Base-by-base conservation (phyloP, 257 asterid genomes). In the Mentha longifolia region DNA sequence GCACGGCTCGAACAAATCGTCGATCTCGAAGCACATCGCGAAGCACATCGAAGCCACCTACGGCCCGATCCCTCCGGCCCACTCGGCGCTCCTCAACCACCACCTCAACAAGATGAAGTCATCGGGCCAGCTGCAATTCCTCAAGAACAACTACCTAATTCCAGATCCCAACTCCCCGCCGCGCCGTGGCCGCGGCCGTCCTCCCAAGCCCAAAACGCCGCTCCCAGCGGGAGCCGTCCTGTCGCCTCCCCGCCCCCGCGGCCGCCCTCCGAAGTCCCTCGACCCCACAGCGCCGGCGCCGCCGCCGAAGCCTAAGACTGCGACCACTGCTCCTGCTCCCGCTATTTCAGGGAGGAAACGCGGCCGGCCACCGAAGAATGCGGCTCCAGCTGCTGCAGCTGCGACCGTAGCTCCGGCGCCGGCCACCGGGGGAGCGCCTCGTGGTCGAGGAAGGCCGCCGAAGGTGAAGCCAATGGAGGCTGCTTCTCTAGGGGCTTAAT, bases 101-200 rank as follows among this genome's bases (percentile, higher is more conserved):
- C 89, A 90, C 58, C 89, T 90, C 50, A 81, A 84, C 84, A 79
- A 79, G 74, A 89, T 93, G 96, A 90, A 81, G 58, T 68, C 85
- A 16, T 46, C 78, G 0, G 97, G 98, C 15, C 95, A 88, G 71
- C 86, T 93, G 16, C 30, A 59, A 0, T 63, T 93, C 72, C 5
- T 70, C 54, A 93, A 90, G 73, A 91, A 88, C 78, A 90, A 87
- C 58, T 89, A 93, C 89, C 75, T 78, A 49, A 83, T 71, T 30
- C 86, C 94, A 14, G 86, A 87, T 50, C 91, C 94, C 0, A 82
- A 87, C 66, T 77, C 94, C 3, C 96, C 97, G 10, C 94, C 89
- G 2, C 95, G 89, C 1, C 97, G 96, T 0, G 97, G 97, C 20
- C 96, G 98, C 1, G 98, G 98, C 0, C 97, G 98, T 2, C 98